Base-by-base conservation (phyloP, 345 rosid species). In the Lumnitzera racemosa region DNA sequence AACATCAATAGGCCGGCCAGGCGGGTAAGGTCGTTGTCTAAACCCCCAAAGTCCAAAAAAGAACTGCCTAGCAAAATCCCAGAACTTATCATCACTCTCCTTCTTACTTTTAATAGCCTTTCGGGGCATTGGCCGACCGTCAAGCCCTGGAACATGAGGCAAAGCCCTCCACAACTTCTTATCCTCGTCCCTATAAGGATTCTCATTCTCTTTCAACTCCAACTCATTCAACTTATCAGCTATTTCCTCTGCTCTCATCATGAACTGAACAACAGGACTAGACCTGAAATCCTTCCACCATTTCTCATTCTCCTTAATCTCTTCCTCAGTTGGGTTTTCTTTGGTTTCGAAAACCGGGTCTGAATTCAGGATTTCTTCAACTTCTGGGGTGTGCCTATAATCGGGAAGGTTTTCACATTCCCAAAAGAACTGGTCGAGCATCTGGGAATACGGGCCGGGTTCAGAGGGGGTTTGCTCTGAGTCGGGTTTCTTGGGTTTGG, bases 11-110 rank as follows among this genome's bases (percentile, higher is more conserved):
- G 98, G 96, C 54, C 85, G 74, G 57, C 92, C 81, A 0, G 88
- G 80, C 0, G 96, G 96, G 73, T 91, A 91, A 7, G 98, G 96
- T 47, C 98, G 67, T 60, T 88, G 96, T 13, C 91, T 63, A 68
- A 84, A 91, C 17, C 98, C 98, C 98, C 95, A 88, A 9, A 91
- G 90, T 1, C 98, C 95, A 16, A 91, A 86, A 52, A 77, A 76
- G 70, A 91, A 88, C 81, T 91, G 90, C 68, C 72, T 79, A 60
- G 82, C 68, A 65, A 88, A 91, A 80, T 88, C 96, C 91, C 95
- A 88, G 70, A 91, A 91, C 83, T 91, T 91, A 61, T 86, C 77
- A 66, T 91, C 98, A 60, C 91, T 84, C 81, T 88, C 90, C 67
- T 81, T 61, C 62, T 59, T 83, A 2, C 90, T 71, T 67, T 76